Conservation (phyloP, 768 basidiomycete genomes). For the Neoboletus brunneissimus region DNA sequence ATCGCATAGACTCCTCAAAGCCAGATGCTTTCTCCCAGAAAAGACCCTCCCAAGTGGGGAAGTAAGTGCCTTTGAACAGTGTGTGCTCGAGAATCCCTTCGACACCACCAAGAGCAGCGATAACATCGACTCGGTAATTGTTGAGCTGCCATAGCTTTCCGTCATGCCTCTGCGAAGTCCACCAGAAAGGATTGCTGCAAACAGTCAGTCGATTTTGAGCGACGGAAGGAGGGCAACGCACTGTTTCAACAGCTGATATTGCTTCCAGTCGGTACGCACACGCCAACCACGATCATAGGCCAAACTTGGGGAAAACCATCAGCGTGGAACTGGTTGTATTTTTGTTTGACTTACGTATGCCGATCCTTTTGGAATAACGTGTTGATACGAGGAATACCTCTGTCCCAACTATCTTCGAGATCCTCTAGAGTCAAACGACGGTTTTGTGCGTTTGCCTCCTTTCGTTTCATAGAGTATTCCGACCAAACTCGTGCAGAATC, state of each 20-base stretch:
- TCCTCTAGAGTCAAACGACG: slow-evolving; percentile 95
- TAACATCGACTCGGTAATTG: slow-evolving; percentile 98
- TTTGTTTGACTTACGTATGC: slow-evolving; percentile 60
- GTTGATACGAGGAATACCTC: slow-evolving; percentile 97
- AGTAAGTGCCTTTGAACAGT: slow-evolving; percentile 95
- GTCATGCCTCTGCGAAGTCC: slow-evolving; percentile 97
- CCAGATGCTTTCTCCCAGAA: slow-evolving; percentile 99
- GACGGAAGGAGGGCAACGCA: slow-evolving; percentile 35
- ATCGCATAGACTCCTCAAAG: slow-evolving; percentile 94
- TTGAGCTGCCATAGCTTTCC: slow-evolving; percentile 97
- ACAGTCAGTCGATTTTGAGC: slow-evolving; percentile 9
- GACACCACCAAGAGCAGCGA: slow-evolving; percentile 95
- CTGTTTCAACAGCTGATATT: slow-evolving; percentile 92
- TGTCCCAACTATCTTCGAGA: slow-evolving; percentile 98
- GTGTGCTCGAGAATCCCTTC: slow-evolving; percentile 97
- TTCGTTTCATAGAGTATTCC: slow-evolving; percentile 99
- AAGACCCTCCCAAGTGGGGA: slow-evolving; percentile 97
- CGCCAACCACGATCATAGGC: slow-evolving; percentile 99
- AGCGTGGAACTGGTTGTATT: neutral
- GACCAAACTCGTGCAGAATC: slow-evolving; percentile 99
- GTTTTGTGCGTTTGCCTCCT: slow-evolving; percentile 99
- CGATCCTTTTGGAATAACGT: slow-evolving; percentile 99
- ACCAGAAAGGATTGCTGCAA: slow-evolving; percentile 93
- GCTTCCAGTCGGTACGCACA: slow-evolving; percentile 96
- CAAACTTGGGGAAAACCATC: slow-evolving; percentile 43